Evolutionary conservation across 2,329 filamentous ascomycete species (phyloP), one percentile per base, ranked within the genome.

Genomic region (Penicillium sp.): DNA sequence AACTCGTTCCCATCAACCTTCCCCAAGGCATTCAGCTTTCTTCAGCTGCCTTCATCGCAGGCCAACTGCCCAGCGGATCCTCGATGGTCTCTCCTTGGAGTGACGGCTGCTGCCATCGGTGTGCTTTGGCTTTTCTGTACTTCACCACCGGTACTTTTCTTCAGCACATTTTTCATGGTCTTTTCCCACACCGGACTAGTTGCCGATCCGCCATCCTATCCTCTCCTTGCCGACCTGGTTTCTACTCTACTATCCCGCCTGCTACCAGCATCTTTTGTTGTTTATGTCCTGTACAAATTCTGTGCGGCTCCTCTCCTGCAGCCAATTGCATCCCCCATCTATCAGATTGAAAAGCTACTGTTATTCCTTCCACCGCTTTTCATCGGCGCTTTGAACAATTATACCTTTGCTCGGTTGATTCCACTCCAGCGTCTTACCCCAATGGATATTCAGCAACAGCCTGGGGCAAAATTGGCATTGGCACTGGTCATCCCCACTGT

Each of bases 161-260:
- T 91, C 73, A 88, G 87, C 50, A 82, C 87, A 35, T 98, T 97
- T 66, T 81, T 88, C 52, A 90, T 89, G 66, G 80, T 96, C 37
- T 98, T 96, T 76, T 91, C 90, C 78, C 92, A 96, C 62, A 90
- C 96, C 16, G 93, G 91, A 7, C 83, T 98, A 66, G 93, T 92
- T 10, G 92, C 92, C 1, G 93, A 99, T 70, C 89, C 92, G 2
- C 93, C 95, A 0, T 83, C 83, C 25, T 82, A 89, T 58, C 80
- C 81, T 1, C 82, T 87, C 39, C 85, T 92, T 54, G 81, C 90
- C 19, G 85, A 83, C 9, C 82, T 97, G 3, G 81, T 97, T 60
- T 93, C 91, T 47, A 85, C 88, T 50, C 83, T 95, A 3, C 73
- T 96, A 26, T 92, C 91, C 59, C 89, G 91, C 57, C 91, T 96